phyloP scores from a whole-genome alignment of 768 basidiomycete genomes.

The Pleurotus citrinopileatus region DNA sequence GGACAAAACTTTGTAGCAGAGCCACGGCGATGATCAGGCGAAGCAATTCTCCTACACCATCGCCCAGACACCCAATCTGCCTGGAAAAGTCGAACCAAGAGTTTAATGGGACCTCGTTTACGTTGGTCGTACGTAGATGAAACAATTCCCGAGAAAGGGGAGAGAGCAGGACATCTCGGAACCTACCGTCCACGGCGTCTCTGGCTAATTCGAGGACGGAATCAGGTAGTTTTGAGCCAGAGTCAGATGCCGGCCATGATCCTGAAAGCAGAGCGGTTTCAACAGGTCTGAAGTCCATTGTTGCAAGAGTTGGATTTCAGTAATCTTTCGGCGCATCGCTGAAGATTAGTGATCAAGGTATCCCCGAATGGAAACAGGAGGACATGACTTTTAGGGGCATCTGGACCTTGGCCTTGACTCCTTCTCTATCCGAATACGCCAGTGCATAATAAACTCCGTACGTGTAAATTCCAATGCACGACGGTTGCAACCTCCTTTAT shows the following conservation, averaged over 20 bases:
- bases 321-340: too few relatives aligned
- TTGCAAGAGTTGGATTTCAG: not conserved
- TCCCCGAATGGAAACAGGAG: too few relatives aligned
- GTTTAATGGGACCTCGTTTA: slow-evolving; percentile 29
- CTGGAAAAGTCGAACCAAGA: slow-evolving; percentile 31
- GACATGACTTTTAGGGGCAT: too few relatives aligned
- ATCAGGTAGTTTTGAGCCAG: slow-evolving; percentile 19
- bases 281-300: slow-evolving; percentile 26
- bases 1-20: slow-evolving; percentile 86
- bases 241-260: slow-evolving; percentile 27
- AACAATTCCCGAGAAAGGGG: slow-evolving; percentile 40
- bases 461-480: too few relatives aligned
- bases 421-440: too few relatives aligned
- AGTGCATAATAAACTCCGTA: too few relatives aligned
- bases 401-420: too few relatives aligned
- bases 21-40: slow-evolving; percentile 71
- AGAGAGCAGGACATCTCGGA: slow-evolving; percentile 50
- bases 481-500: too few relatives aligned
- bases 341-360: too few relatives aligned
- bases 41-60: slow-evolving; percentile 47
- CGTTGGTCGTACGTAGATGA: slow-evolving; percentile 17
- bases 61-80: slow-evolving; percentile 20
- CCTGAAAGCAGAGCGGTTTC: slow-evolving; percentile 61
- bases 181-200: slow-evolving; percentile 57
- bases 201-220: slow-evolving; percentile 40